Evolutionary conservation across 495 filamentous ascomycete genomes (phyloP), one percentile per base, ranked within the genome.

Genomic region (Podospora appendiculata): DNA sequence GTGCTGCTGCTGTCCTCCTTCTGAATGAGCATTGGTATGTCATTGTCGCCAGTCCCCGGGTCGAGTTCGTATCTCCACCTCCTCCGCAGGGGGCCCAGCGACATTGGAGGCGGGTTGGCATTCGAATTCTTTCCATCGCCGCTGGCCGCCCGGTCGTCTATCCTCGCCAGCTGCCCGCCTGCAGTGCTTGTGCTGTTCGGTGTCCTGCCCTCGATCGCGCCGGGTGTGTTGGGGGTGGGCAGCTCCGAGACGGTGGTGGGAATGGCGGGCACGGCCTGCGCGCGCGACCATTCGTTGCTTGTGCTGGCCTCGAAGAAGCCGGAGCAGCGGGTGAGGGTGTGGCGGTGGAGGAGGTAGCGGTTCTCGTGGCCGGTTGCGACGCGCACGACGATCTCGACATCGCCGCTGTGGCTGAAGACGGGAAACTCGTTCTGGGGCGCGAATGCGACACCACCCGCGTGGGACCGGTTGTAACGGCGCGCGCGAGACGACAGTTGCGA

Each of bases 281-380:
- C 76, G 38, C 79, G 76, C 54, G 88, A 85, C 90, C 90, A 96
- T 67, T 90, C 87, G 55, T 88, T 84, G 55, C 83, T 89, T 25
- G 87, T 92, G 61, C 88, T 88, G 34, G 89, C 87, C 69, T 94
- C 88, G 69, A 95, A 96, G 70, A 94, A 95, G 1, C 89, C 90
- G 11, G 90, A 94, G 60, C 87, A 92, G 70, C 93, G 86, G 36
- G 86, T 80, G 57, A 96, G 69, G 25, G 90, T 94, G 58, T 95
- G 72, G 40, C 84, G 79, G 68, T 96, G 90, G 16, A 96, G 79
- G 39, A 95, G 78, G 63, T 95, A 96, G 19, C 87, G 80, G 63
- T 83, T 84, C 67, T 91, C 87, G 55, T 86, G 83, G 38, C 82
- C 76, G 46, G 81, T 83, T 17, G 78, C 82, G 40, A 67, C 68